Conservation (phyloP, 2,329 filamentous ascomycete species). For the Calonectria hawksworthii region DNA sequence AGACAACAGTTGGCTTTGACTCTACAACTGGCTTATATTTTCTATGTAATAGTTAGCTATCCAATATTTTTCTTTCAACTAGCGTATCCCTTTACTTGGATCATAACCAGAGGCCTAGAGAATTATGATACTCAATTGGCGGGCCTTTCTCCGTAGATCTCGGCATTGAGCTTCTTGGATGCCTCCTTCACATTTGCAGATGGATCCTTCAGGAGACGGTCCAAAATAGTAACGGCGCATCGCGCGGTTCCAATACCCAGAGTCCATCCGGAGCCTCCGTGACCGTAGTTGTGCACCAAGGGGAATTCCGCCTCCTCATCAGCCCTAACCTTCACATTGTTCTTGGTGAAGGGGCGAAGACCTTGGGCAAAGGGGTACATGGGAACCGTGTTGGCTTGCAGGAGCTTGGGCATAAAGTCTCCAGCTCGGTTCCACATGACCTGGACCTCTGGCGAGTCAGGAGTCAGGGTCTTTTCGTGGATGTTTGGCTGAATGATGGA, state of each 20-base stretch:
- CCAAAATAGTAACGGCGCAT: too few relatives aligned
- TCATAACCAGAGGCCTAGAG: too few relatives aligned
- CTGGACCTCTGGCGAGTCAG: not conserved
- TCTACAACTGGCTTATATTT: too few relatives aligned
- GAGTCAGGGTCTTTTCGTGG: not conserved
- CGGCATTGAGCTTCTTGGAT: too few relatives aligned
- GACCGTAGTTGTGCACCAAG: not conserved
- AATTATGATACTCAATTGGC: too few relatives aligned
- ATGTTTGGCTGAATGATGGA: not conserved
- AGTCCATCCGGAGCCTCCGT: not conserved
- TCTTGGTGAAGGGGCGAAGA: not conserved
- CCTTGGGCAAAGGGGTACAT: not conserved
- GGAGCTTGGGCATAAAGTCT: not conserved
- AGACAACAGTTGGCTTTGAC: too few relatives aligned
- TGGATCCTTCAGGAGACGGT: too few relatives aligned
- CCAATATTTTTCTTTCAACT: too few relatives aligned
- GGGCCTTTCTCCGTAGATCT: too few relatives aligned
- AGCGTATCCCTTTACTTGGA: too few relatives aligned
- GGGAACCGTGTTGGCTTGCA: not conserved
- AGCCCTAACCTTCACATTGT: not conserved
- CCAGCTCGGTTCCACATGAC: not conserved
- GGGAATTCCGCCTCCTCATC: not conserved
- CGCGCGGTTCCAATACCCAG: not conserved
- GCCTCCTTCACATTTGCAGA: too few relatives aligned
- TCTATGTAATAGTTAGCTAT: too few relatives aligned